A percentile compares a stretch with the other conserved stretches of the same genome.
These are phyloP conservation scores for Nannizziopsis arthrosporioides DNA, from an alignment of 2,329 filamentous ascomycete species.

Conservation along the genomic window DNA sequence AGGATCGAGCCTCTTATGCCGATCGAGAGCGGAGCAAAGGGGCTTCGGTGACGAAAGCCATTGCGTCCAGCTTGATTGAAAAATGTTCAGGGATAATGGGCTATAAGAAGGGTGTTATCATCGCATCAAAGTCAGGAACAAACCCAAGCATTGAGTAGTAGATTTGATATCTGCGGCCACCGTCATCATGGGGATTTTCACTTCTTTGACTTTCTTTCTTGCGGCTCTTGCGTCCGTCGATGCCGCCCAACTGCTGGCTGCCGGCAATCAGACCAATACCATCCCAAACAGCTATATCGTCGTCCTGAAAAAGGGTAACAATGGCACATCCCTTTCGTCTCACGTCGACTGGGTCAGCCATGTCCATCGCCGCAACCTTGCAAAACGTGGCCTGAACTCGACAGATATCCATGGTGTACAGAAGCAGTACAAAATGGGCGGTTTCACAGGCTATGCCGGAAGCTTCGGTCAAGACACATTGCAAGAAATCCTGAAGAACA, in stretches of 20 bases:
- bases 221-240: neutral
- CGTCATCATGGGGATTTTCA: too few species aligned
- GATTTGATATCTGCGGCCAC: too few species aligned
- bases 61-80: too few species aligned
- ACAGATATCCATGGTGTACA: neutral
- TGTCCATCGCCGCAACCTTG: conserved; percentile 4
- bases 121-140: too few species aligned
- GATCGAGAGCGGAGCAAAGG: too few species aligned
- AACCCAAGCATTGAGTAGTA: too few species aligned
- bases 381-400: neutral
- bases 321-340: neutral
- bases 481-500: too few species aligned
- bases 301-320: conserved; percentile 8
- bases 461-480: conserved; percentile 5
- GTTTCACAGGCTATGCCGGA: conserved; percentile 9
- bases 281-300: conserved; percentile 10
- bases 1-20: too few species aligned
- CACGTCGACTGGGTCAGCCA: conserved; percentile 8
- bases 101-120: too few species aligned
- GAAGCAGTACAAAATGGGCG: conserved; percentile 4
- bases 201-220: neutral
- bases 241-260: conserved; percentile 8
- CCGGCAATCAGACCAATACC: neutral
- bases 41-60: too few species aligned
- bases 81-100: too few species aligned